A percentile compares a stretch with the other conserved stretches of the same genome.
Conservation (phyloP, 352 stramenopile genomes). For the Phytopythium vexans region DNA sequence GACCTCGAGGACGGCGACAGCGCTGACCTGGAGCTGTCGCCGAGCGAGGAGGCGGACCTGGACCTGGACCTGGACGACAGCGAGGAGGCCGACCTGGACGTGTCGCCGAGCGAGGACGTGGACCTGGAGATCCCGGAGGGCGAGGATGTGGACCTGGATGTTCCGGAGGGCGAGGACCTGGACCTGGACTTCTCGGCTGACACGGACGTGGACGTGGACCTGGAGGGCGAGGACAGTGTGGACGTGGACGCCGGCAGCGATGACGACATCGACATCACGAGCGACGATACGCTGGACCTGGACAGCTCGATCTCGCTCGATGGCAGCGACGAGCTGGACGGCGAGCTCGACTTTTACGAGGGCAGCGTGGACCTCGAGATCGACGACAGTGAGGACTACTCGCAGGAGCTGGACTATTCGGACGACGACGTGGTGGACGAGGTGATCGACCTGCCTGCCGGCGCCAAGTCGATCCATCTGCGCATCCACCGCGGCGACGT, state of each 20-base stretch:
- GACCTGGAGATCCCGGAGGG: constrained; percentile 14
- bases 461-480: constrained; percentile 42
- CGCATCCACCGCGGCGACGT: constrained; percentile 46
- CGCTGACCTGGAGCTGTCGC: constrained; percentile 14
- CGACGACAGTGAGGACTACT: constrained; percentile 44
- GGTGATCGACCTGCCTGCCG: constrained; percentile 41
- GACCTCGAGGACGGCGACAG: constrained; percentile 19
- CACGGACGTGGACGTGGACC: constrained; percentile 16
- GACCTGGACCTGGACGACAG: constrained; percentile 20
- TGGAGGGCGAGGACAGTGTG: constrained; percentile 21
- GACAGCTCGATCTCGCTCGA: constrained; percentile 23
- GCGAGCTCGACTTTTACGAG: constrained; percentile 26
- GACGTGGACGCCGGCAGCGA: constrained; percentile 22
- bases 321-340: constrained; percentile 23
- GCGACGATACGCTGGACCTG: constrained; percentile 18
- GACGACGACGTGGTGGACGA: constrained; percentile 35
- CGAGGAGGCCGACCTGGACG: constrained; percentile 16
- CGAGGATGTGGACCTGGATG: constrained; percentile 19
- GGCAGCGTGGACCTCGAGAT: constrained; percentile 38
- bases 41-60: constrained; percentile 14
- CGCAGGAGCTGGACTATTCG: constrained; percentile 42
- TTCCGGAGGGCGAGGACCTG: constrained; percentile 15
- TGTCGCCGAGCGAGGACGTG: constrained; percentile 12
- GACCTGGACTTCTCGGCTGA: constrained; percentile 15
- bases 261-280: constrained; percentile 22